Evolutionary conservation across 495 filamentous ascomycete species (phyloP).

Genomic region (Aspergillus hancockii): DNA sequence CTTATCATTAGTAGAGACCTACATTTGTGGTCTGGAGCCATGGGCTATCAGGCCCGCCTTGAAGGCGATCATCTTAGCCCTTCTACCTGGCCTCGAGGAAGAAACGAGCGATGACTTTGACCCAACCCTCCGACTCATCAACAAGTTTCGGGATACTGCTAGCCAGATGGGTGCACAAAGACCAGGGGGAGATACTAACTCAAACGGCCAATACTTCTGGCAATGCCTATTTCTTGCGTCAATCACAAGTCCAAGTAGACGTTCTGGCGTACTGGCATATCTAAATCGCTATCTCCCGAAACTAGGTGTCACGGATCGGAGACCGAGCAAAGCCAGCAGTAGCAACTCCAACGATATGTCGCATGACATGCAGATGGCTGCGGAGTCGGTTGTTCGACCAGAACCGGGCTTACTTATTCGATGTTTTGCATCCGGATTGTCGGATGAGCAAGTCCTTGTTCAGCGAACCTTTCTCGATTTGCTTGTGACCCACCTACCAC

Average conservation of each 20-base stretch:
- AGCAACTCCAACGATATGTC: conserved; percentile 25
- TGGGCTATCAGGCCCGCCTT: conserved; percentile 77
- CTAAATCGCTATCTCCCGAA: conserved; percentile 77
- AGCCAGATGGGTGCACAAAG: conserved; percentile 45
- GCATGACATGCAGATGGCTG: conserved; percentile 41
- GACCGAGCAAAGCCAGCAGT: conserved; percentile 31
- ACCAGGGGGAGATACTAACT: conserved; percentile 50
- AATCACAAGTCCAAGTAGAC: conserved; percentile 81
- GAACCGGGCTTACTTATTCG: conserved; percentile 89
- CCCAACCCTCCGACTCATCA: conserved; percentile 73
- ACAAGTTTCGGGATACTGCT: conserved; percentile 72
- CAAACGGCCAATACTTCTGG: conserved; percentile 90
- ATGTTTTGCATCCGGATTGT: conserved; percentile 87
- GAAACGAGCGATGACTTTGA: conserved; percentile 98
- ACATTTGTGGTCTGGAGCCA: conserved; percentile 70
- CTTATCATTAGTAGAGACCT: conserved; percentile 77
- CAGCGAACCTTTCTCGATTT: conserved; percentile 94
- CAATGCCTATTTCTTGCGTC: conserved; percentile 94
- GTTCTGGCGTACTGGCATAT: conserved; percentile 85
- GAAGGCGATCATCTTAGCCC: conserved; percentile 80
- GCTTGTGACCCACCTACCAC: conserved; percentile 84
- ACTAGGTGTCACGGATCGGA: conserved; percentile 51
- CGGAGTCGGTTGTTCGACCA: conserved; percentile 80
- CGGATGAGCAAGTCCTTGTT: conserved; percentile 85
- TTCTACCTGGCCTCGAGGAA: conserved; percentile 91